Percentiles rank a stretch among this genome's conserved stretches.
phyloP scores from a whole-genome alignment of 2,329 filamentous ascomycete genomes.

The Myotisia sp. region DNA sequence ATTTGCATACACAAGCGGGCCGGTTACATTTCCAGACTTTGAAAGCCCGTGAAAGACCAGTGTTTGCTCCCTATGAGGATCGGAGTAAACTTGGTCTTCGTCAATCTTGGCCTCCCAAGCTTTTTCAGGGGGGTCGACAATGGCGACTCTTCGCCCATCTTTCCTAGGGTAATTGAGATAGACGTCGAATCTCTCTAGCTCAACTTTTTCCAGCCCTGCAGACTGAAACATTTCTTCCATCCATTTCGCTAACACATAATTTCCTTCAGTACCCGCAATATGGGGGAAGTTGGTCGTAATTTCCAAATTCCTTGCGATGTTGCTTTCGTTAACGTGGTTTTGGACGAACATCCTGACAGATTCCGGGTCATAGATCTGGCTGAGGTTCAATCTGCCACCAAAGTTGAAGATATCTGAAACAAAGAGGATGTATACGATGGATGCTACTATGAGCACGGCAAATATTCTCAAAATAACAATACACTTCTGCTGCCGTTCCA shows the following conservation, averaged over 20 bases:
- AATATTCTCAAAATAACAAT: constrained; percentile 59
- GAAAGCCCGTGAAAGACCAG: constrained; percentile 79
- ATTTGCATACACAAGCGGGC: constrained; percentile 81
- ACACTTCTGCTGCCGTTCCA: constrained; percentile 37
- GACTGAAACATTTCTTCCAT: constrained; percentile 62
- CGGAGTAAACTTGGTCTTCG: constrained; percentile 57
- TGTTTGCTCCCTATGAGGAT: constrained; percentile 52
- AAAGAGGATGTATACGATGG: constrained; percentile 71
- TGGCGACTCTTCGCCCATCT: constrained; percentile 64
- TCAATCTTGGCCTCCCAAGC: constrained; percentile 72
- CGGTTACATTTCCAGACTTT: constrained; percentile 69
- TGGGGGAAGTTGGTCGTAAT: constrained; percentile 77
- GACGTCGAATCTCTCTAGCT: constrained; percentile 65
- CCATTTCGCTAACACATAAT: constrained; percentile 72
- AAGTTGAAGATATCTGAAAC: constrained; percentile 67
- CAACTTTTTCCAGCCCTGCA: constrained; percentile 60
- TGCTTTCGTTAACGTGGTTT: constrained; percentile 52
- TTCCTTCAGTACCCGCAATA: constrained; percentile 85
- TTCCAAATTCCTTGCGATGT: constrained; percentile 57
- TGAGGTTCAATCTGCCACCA: constrained; percentile 48
- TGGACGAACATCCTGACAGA: constrained; percentile 64
- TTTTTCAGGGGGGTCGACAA: constrained; percentile 55
- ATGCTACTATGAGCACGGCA: constrained; percentile 59
- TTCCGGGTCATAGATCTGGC: constrained; percentile 69
- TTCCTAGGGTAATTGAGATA: constrained; percentile 82